Percentiles rank a stretch among this genome's conserved stretches.
These are phyloP conservation scores for Fusarium ambrosium DNA, from an alignment of 2,329 filamentous ascomycete genomes.

Conservation along the genomic window DNA sequence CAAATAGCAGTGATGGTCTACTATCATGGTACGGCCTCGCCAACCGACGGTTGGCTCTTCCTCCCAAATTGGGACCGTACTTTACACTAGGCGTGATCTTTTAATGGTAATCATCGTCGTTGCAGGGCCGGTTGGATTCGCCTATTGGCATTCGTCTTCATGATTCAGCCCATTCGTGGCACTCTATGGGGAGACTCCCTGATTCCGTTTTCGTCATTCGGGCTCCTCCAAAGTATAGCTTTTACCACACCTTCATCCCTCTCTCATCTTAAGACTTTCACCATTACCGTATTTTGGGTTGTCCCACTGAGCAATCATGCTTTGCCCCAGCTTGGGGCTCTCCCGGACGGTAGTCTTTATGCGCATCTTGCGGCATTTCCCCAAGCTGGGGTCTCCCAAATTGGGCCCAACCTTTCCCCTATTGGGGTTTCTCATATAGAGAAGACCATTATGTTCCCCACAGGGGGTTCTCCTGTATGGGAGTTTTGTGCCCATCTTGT, in stretches of 20 bases:
- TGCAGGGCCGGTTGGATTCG: background rate
- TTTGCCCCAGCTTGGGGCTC: background rate
- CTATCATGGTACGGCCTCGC: background rate
- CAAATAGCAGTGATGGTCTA: background rate
- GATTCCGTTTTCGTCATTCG: background rate
- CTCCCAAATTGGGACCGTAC: background rate
- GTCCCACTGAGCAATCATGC: background rate
- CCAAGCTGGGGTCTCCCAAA: no score
- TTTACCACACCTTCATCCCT: background rate
- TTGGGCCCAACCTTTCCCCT: no score
- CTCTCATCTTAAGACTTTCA: background rate
- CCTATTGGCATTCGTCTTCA: background rate
- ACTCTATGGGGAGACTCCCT: background rate
- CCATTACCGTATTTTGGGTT: background rate
- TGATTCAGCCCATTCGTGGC: background rate
- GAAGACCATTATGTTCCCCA: no score
- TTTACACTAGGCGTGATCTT: background rate
- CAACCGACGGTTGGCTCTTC: background rate
- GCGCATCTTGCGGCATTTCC: no score
- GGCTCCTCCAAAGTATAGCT: background rate
- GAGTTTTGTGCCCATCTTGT: no score
- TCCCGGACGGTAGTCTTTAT: no score
- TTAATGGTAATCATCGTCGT: background rate
- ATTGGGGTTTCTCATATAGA: no score
- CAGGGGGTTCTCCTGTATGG: no score